Conservation (phyloP, 148 eudicot genomes). For the Vaccinium vitisidaea region DNA sequence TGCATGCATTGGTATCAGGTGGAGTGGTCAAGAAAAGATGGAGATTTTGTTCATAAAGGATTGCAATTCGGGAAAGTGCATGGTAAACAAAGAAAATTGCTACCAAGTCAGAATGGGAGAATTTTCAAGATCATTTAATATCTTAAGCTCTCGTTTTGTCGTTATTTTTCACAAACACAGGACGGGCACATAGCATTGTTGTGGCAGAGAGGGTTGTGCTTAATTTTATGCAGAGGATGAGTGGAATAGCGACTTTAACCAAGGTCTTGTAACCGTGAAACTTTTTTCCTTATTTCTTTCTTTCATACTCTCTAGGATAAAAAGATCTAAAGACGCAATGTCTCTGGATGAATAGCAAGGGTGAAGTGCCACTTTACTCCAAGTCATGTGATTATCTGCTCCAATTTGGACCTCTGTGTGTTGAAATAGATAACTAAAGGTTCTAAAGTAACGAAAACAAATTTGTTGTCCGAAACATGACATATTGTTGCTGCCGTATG, state of each 20-base stretch:
- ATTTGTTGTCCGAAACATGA: neutral
- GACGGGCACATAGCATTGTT: conserved; percentile 79
- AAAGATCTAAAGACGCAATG: neutral
- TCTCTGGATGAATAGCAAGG: neutral
- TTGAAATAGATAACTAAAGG: neutral
- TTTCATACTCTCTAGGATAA: neutral
- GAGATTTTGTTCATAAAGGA: conserved; percentile 76
- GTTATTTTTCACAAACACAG: conserved; percentile 35
- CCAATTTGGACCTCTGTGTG: neutral
- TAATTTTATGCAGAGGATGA: conserved; percentile 99
- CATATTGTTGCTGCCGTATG: neutral
- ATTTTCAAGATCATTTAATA: neutral
- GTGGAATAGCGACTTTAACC: conserved; percentile 96
- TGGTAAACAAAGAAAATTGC: conserved; percentile 42
- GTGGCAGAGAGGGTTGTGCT: conserved; percentile 91
- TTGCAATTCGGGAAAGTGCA: conserved; percentile 81
- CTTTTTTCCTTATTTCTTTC: neutral
- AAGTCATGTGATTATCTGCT: conserved; percentile 7
- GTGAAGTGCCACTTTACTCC: neutral
- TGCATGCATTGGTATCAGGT: conserved; percentile 45
- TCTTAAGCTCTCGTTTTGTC: neutral
- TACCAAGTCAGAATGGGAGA: neutral
- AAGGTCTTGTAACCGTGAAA: conserved; percentile 43
- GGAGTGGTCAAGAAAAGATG: conserved; percentile 86
- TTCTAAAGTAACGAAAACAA: neutral